phyloP scores from a whole-genome alignment of 176 grass and related monocot species.

The Eleusine coracana region DNA sequence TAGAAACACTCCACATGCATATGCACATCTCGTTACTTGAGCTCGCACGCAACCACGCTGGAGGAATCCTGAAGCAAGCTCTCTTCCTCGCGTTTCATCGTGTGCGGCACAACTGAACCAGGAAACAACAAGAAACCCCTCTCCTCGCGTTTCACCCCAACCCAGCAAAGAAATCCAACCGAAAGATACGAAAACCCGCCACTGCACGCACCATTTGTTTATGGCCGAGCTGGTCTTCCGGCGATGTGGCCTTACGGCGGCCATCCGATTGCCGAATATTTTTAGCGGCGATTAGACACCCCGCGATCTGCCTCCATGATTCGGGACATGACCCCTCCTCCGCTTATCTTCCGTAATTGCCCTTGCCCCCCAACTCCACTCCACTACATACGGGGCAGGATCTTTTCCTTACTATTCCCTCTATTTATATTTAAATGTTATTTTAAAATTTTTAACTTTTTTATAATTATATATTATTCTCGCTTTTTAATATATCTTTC shows the following conservation, averaged over 20 bases:
- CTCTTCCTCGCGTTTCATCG: not conserved
- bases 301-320: slow-evolving; percentile 42
- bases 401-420: not conserved
- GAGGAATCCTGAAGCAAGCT: not conserved
- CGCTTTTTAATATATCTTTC: no score
- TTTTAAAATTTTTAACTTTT: no score
- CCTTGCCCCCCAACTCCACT: not conserved
- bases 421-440: no score
- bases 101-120: not conserved
- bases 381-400: no score
- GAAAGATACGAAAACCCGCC: not conserved
- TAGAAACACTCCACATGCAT: not conserved
- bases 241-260: slow-evolving; percentile 29
- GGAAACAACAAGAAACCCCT: slow-evolving; percentile 14
- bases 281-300: not conserved
- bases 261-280: not conserved
- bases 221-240: not conserved
- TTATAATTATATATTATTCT: no score
- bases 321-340: slow-evolving; percentile 31
- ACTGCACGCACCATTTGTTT: slow-evolving; percentile 25
- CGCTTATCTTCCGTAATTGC: not conserved
- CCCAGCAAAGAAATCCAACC: not conserved
- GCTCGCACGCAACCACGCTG: not conserved
- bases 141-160: not conserved
- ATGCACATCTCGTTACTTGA: slow-evolving; percentile 34